These are phyloP conservation scores for Monosporozyma yasuniensis DNA, from an alignment of 805 yeast species.

Conservation along the genomic window DNA sequence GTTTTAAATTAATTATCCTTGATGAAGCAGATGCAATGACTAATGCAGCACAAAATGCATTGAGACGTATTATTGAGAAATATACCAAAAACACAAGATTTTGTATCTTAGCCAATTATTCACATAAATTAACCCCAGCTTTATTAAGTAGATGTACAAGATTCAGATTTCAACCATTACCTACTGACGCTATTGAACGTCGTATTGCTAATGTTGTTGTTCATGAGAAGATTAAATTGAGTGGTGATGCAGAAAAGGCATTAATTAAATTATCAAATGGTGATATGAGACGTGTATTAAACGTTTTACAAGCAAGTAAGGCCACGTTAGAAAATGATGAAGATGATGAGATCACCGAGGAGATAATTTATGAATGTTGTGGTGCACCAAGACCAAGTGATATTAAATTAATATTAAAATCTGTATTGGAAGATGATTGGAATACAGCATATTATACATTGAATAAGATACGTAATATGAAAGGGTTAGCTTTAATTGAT, in stretches of 20 bases:
- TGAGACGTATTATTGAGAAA: slow-evolving; percentile 74
- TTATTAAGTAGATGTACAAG: slow-evolving; percentile 89
- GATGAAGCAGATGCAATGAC: slow-evolving; percentile 98
- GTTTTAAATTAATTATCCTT: slow-evolving; percentile 81
- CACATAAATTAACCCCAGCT: slow-evolving; percentile 94
- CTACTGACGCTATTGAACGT: slow-evolving; percentile 54
- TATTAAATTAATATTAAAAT: slow-evolving; percentile 61
- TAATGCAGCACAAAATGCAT: slow-evolving; percentile 74
- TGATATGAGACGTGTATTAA: slow-evolving; percentile 92
- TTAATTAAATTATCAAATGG: slow-evolving; percentile 73
- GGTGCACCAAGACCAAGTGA: slow-evolving; percentile 94
- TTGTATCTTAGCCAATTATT: slow-evolving; percentile 90
- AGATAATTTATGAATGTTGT: slow-evolving; percentile 83
- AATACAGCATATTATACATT: slow-evolving; percentile 62
- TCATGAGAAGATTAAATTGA: slow-evolving; percentile 53
- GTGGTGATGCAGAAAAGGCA: slow-evolving; percentile 52
- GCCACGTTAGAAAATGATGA: slow-evolving; percentile 49
- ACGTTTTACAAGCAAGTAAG: slow-evolving; percentile 88
- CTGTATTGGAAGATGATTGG: slow-evolving; percentile 85
- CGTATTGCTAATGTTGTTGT: slow-evolving; percentile 63
- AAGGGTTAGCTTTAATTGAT: slow-evolving; percentile 88
- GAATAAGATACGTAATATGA: slow-evolving; percentile 51
- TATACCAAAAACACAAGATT: slow-evolving; percentile 92
- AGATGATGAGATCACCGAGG: slow-evolving; percentile 45
- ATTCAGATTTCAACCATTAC: slow-evolving; percentile 82